Evolutionary conservation across 768 basidiomycete genomes (phyloP).

Genomic region (Lentinula raphanica): DNA sequence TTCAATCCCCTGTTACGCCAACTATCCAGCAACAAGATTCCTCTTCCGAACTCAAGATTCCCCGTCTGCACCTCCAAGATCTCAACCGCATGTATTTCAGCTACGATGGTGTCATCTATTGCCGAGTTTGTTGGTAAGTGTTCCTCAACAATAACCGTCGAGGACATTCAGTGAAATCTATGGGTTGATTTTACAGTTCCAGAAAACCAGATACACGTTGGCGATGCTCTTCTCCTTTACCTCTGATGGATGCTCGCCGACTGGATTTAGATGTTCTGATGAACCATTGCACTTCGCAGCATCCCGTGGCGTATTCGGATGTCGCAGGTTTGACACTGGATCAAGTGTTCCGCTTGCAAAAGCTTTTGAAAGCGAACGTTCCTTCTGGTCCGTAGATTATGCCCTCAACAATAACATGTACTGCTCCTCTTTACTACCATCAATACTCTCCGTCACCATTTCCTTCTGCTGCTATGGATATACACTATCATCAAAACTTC

Average conservation of each 20-base stretch:
- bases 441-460: no score
- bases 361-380: neutral
- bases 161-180: neutral
- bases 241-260: neutral
- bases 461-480: no score
- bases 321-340: neutral
- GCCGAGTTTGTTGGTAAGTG: slow-evolving; percentile 3
- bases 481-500: no score
- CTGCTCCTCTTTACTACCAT: neutral
- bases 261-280: slow-evolving; percentile 4
- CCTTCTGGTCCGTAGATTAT: neutral
- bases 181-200: neutral
- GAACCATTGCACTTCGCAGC: slow-evolving; percentile 5
- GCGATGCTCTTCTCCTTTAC: neutral
- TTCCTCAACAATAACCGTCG: neutral
- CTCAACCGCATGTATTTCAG: slow-evolving; percentile 2
- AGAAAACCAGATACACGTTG: neutral
- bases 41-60: neutral
- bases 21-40: neutral
- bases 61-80: neutral
- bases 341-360: slow-evolving; percentile 2
- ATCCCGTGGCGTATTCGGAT: slow-evolving; percentile 2
- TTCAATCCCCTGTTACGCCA: neutral
- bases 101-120: neutral
- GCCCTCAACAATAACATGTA: neutral